These are phyloP conservation scores for Hygrocybe punicea DNA, from an alignment of 768 basidiomycete species.

Conservation along the genomic window DNA sequence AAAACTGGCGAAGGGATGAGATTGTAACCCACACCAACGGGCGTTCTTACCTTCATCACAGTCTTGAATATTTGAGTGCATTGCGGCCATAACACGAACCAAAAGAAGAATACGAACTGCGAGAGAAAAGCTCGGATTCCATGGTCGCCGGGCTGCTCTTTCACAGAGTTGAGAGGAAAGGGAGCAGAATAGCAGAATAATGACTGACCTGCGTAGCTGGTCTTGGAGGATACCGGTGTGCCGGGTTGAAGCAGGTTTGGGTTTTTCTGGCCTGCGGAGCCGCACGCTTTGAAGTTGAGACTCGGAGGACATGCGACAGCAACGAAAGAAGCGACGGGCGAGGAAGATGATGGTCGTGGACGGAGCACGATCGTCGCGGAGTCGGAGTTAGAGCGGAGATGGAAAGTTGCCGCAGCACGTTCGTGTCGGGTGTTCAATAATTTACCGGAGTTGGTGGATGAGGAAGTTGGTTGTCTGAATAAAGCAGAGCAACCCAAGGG, in stretches of 20 bases:
- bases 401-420: too few relatives aligned
- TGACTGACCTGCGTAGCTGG: constrained; percentile 64
- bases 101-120: constrained; percentile 83
- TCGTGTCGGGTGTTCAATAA: too few relatives aligned
- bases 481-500: background rate
- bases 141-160: constrained; percentile 73
- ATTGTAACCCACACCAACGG: background rate
- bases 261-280: constrained; percentile 35
- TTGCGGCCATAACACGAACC: constrained; percentile 76
- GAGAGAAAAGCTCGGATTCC: constrained; percentile 78
- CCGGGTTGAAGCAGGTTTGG: constrained; percentile 24
- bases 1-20: constrained; percentile 56
- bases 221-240: constrained; percentile 77
- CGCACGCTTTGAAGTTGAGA: constrained; percentile 51
- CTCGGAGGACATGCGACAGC: constrained; percentile 1
- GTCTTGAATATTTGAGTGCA: constrained; percentile 94
- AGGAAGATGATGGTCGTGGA: background rate
- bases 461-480: constrained; percentile 1
- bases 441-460: background rate
- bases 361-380: background rate
- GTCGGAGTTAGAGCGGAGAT: too few relatives aligned
- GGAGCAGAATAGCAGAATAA: background rate
- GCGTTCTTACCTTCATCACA: constrained; percentile 83
- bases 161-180: constrained; percentile 9
- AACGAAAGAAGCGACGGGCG: background rate